phyloP scores from a whole-genome alignment of 2,329 filamentous ascomycete species.

The Cercospora sp. region DNA sequence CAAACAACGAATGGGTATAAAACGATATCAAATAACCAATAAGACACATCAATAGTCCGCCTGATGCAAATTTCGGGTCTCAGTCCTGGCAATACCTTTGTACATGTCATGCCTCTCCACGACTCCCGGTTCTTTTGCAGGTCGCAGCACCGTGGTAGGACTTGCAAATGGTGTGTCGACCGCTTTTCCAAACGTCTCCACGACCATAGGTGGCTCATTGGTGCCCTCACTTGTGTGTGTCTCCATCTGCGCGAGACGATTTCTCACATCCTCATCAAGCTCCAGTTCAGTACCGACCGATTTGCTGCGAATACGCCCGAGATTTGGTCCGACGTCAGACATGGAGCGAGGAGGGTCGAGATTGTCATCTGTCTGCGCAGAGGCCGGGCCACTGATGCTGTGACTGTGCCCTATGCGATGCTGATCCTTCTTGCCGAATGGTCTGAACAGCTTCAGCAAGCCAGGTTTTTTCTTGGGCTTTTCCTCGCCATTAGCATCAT shows the following conservation, averaged over 20 bases:
- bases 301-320: constrained; percentile 26
- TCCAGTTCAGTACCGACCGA: constrained; percentile 24
- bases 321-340: constrained; percentile 32
- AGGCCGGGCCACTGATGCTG: constrained; percentile 17
- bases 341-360: constrained; percentile 31
- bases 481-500: constrained; percentile 1
- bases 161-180: constrained; percentile 35
- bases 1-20: constrained; percentile 2
- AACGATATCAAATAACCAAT: not conserved
- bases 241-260: constrained; percentile 24
- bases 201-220: not conserved
- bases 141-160: constrained; percentile 24
- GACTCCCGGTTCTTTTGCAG: constrained; percentile 36
- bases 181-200: constrained; percentile 15
- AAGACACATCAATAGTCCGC: constrained; percentile 15
- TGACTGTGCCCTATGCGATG: constrained; percentile 12
- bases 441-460: constrained; percentile 33
- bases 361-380: constrained; percentile 17
- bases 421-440: constrained; percentile 26
- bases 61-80: constrained; percentile 44
- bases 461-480: constrained; percentile 32
- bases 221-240: constrained; percentile 20
- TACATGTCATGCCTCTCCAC: constrained; percentile 49
- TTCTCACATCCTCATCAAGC: constrained; percentile 20
- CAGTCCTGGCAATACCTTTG: constrained; percentile 35